Evolutionary conservation across 129 eudicot species (phyloP).

Genomic region (Escallonia rubra): DNA sequence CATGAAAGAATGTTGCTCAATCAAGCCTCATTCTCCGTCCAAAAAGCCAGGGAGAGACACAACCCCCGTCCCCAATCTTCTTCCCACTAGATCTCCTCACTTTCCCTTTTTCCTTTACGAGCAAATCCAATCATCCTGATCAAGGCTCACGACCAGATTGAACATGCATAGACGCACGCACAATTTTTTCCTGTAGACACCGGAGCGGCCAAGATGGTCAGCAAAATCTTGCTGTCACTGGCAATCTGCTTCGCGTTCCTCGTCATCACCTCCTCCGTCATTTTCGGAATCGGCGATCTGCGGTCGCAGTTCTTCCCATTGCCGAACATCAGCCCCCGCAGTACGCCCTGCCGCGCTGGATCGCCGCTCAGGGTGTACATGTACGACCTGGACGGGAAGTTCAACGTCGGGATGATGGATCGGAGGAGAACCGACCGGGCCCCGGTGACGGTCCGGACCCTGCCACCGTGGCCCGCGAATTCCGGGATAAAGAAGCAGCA

Average conservation of each 20-base stretch:
- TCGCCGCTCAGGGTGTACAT: conserved; percentile 67
- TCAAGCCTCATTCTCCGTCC: no score
- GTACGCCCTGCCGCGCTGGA: conserved; percentile 26
- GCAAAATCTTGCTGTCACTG: conserved; percentile 31
- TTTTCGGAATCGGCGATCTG: conserved; percentile 40
- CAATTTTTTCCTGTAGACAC: no score
- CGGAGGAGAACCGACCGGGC: conserved; percentile 24
- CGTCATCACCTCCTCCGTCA: conserved; percentile 29
- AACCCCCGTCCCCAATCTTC: no score
- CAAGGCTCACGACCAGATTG: no score
- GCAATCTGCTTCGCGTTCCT: conserved; percentile 14
- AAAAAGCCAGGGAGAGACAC: no score
- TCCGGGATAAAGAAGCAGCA: conserved; percentile 84
- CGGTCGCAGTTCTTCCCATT: conserved; percentile 41
- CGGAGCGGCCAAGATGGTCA: conserved; percentile 10
- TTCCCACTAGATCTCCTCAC: no score
- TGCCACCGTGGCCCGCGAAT: conserved; percentile 67
- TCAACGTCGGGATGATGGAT: conserved; percentile 71
- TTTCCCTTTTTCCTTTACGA: no score
- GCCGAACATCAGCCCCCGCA: conserved; percentile 20
- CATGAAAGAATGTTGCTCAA: no score
- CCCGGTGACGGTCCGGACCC: conserved; percentile 53
- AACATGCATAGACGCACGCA: no score
- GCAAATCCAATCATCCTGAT: no score
- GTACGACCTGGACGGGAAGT: conserved; percentile 80